Conservation (phyloP, 2,329 filamentous ascomycete genomes). For the Xylaria digitata region DNA sequence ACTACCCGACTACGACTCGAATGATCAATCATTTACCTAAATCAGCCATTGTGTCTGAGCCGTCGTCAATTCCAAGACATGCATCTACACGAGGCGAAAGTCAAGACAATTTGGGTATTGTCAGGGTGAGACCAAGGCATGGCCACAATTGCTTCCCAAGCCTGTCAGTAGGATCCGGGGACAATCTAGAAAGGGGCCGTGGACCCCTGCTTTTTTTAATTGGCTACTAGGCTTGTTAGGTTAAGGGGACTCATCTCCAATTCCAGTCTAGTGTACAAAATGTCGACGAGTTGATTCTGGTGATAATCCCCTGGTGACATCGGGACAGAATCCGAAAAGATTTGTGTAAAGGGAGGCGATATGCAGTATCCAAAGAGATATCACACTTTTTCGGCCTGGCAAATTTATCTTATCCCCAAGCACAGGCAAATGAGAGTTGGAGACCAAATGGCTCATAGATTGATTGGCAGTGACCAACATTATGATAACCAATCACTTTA, state of each 20-base stretch:
- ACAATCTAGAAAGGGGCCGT: slow-evolving; percentile 32
- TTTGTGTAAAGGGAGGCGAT: slow-evolving; percentile 8
- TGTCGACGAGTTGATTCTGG: background rate
- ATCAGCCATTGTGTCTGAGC: slow-evolving; percentile 19
- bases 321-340: slow-evolving; percentile 23
- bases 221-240: slow-evolving; percentile 15
- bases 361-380: slow-evolving; percentile 24
- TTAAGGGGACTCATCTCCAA: slow-evolving; percentile 27
- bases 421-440: slow-evolving; percentile 24
- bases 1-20: background rate
- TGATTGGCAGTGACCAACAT: slow-evolving; percentile 25
- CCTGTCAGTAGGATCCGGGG: slow-evolving; percentile 13
- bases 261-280: slow-evolving; percentile 11
- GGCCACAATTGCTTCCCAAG: slow-evolving; percentile 2
- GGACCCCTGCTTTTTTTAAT: slow-evolving; percentile 23
- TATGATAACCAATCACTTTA: slow-evolving; percentile 25
- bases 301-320: slow-evolving; percentile 1
- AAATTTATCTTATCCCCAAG: slow-evolving; percentile 12
- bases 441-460: background rate
- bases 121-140: slow-evolving; percentile 5
- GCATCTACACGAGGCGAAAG: slow-evolving; percentile 17
- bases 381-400: slow-evolving; percentile 25
- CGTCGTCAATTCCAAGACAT: slow-evolving; percentile 26
- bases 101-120: slow-evolving; percentile 20
- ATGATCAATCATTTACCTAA: slow-evolving; percentile 16